These are phyloP conservation scores for Yamadazyma membranifaciens DNA, from an alignment of 1,139 yeast species.

Conservation along the genomic window DNA sequence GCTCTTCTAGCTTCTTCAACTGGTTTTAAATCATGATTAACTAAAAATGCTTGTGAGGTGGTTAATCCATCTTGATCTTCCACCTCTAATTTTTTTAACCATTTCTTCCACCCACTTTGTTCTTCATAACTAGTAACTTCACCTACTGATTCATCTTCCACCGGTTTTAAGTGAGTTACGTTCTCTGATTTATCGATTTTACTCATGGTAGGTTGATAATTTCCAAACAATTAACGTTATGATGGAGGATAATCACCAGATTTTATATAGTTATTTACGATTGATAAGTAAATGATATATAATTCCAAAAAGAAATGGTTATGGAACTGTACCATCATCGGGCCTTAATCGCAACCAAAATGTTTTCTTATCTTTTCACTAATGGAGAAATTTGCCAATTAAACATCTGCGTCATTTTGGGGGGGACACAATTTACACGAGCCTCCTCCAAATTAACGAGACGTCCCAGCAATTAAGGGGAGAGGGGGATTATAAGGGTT, in stretches of 20 bases:
- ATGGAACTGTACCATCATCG: neutral
- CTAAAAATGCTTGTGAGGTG: conserved; percentile 56
- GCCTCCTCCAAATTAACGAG: no score
- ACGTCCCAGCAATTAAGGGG: neutral
- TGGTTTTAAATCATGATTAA: conserved; percentile 74
- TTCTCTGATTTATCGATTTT: conserved; percentile 6
- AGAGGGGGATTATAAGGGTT: no score
- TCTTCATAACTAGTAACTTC: conserved; percentile 15
- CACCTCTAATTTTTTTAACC: conserved; percentile 19
- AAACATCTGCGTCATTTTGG: neutral
- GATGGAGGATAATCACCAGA: neutral
- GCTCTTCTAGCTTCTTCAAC: conserved; percentile 65
- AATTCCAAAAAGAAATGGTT: neutral
- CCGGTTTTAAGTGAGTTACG: neutral
- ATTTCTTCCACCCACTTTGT: conserved; percentile 16
- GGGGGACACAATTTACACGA: neutral
- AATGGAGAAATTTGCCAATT: no score
- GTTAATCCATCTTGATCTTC: conserved; percentile 36
- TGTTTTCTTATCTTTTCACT: conserved; percentile 1
- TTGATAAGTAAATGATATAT: no score
- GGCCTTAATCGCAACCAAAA: conserved; percentile 4
- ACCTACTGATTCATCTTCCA: conserved; percentile 13
- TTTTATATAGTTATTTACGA: neutral
- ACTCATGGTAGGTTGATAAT: conserved; percentile 1
- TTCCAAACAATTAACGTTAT: neutral